Evolutionary conservation across 306 rosid genomes (phyloP).

Genomic region (Luffa acutangula): DNA sequence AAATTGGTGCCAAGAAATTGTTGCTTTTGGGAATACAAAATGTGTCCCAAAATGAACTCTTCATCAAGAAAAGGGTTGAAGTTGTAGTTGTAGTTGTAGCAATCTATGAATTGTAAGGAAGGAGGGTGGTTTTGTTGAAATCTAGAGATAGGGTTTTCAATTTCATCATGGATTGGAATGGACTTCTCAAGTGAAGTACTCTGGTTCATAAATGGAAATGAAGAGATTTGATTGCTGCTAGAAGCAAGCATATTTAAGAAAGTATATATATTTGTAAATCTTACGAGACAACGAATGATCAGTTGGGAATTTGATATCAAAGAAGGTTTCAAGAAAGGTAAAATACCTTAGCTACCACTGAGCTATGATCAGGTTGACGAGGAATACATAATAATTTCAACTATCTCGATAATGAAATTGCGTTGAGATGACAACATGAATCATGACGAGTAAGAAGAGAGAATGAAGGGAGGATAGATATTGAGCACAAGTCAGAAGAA

Average conservation of each 20-base stretch:
- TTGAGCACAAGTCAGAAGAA: neutral
- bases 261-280: neutral
- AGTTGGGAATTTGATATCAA: neutral
- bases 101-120: neutral
- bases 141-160: constrained; percentile 1
- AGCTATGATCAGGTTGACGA: neutral
- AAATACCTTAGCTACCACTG: neutral
- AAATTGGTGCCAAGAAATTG: neutral
- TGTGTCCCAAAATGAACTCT: constrained; percentile 21
- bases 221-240: neutral
- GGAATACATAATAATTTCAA: too few relatives aligned
- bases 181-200: neutral
- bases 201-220: neutral
- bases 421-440: neutral
- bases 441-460: neutral
- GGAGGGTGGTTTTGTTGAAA: neutral
- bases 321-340: neutral
- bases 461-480: neutral
- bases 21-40: constrained; percentile 27
- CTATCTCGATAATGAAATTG: neutral
- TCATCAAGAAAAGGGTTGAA: constrained; percentile 20
- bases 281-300: neutral
- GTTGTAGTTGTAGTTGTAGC: neutral
- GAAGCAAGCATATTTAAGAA: neutral
- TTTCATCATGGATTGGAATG: constrained; percentile 5